phyloP scores from a whole-genome alignment of 2,329 filamentous ascomycete species.

The Coniochaeta sp. region DNA sequence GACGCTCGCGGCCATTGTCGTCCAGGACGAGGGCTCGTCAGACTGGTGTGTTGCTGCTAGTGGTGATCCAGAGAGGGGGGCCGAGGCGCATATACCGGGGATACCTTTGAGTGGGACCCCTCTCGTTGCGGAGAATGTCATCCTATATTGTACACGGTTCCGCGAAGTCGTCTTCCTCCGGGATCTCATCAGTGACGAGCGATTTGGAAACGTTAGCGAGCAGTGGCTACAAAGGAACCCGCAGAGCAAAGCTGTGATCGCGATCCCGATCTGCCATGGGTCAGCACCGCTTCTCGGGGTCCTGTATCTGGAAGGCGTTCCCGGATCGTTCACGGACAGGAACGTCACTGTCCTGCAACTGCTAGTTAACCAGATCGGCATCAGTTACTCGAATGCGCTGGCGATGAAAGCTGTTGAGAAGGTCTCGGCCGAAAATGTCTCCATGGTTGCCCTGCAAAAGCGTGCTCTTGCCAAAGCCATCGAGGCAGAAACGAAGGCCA shows the following conservation, averaged over 20 bases:
- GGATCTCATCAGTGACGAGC: constrained; percentile 66
- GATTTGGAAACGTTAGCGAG: constrained; percentile 68
- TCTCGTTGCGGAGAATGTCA: constrained; percentile 67
- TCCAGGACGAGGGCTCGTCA: constrained; percentile 53
- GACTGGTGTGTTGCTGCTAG: constrained; percentile 68
- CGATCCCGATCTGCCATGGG: constrained; percentile 71
- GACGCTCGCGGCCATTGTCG: constrained; percentile 64
- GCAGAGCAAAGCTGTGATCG: constrained; percentile 65
- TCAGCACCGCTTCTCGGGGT: constrained; percentile 63
- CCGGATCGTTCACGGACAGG: constrained; percentile 70
- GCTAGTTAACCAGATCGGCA: constrained; percentile 71
- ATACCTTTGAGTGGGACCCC: constrained; percentile 58
- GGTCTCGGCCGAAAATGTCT: constrained; percentile 68
- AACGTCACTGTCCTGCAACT: constrained; percentile 60
- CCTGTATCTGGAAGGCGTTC: constrained; percentile 67
- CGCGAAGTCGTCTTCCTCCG: constrained; percentile 67
- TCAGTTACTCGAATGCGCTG: constrained; percentile 61
- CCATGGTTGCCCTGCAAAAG: constrained; percentile 73
- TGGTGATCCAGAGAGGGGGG: constrained; percentile 62
- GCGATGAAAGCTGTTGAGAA: constrained; percentile 66
- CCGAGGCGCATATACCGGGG: constrained; percentile 57
- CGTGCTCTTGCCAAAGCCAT: constrained; percentile 63
- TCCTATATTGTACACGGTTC: constrained; percentile 70
- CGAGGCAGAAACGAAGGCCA: constrained; percentile 68
- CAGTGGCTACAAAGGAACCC: constrained; percentile 62